A percentile compares a stretch with the other conserved stretches of the same genome.
Conservation (phyloP, 2,329 filamentous ascomycete species). For the Graphium sp. region DNA sequence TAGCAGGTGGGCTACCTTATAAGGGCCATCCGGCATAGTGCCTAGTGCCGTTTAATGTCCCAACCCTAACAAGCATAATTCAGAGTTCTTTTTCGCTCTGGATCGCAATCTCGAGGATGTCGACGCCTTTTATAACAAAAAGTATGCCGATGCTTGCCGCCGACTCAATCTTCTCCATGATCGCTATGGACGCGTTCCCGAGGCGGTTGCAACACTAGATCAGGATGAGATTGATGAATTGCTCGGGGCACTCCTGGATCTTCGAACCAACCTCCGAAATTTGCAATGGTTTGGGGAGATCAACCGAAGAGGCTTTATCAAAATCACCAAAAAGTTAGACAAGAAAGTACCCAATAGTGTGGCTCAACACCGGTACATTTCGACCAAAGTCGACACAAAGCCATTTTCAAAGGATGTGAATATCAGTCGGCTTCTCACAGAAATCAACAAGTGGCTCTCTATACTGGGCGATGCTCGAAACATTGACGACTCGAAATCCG, state of each 20-base stretch:
- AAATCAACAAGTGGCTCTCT: conserved; percentile 86
- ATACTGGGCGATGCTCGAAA: conserved; percentile 61
- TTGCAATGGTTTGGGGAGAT: conserved; percentile 97
- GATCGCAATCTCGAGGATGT: conserved; percentile 97
- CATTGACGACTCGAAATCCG: conserved; percentile 59
- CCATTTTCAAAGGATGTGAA: conserved; percentile 65
- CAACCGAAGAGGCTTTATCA: conserved; percentile 85
- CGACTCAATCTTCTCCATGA: conserved; percentile 76
- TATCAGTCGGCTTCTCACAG: conserved; percentile 27
- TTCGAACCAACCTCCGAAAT: conserved; percentile 75
- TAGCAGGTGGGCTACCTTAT: no score
- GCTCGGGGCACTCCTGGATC: conserved; percentile 74
- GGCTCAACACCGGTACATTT: conserved; percentile 72
- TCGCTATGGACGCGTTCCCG: conserved; percentile 61
- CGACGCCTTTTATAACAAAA: conserved; percentile 93
- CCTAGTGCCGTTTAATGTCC: background rate
- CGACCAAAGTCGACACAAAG: conserved; percentile 76
- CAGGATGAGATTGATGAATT: conserved; percentile 83
- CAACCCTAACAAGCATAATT: conserved; percentile 8
- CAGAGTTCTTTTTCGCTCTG: conserved; percentile 93
- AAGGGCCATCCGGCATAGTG: no score
- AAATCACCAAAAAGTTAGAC: conserved; percentile 97
- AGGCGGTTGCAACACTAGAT: conserved; percentile 58
- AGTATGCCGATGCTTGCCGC: conserved; percentile 69
- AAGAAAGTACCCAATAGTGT: conserved; percentile 71